Evolutionary conservation across 805 yeast genomes (phyloP), one percentile per base, ranked within the genome.

Genomic region (Candida broadrunensis): DNA sequence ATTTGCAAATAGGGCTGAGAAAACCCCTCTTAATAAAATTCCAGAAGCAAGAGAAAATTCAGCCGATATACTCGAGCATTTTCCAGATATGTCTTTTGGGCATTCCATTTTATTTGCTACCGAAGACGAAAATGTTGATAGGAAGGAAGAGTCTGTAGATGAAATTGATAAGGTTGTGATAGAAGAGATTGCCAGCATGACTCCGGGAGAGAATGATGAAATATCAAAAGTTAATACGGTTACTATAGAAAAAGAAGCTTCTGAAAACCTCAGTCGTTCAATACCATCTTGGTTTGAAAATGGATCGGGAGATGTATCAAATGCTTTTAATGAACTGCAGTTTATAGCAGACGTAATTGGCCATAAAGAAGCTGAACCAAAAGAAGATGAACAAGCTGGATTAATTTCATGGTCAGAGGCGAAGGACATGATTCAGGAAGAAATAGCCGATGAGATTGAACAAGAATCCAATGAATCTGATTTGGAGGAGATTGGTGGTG

Each of bases 351-450:
- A 41, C 14, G 36, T 32, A 20, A 41, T n/a, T 15, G 32, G 13
- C 14, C 29, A 42, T 7, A 11, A 14, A 2, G 18, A 21, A 7
- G 24, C 24, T 21, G 35, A 3, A n/a, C 34, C 23, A 32, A 40
- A 66, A 3, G 71, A 64, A 21, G 74, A 72, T 36, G 78, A 74
- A 42, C 61, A 62, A 33, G 73, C 70, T 1, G 83, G 82, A 0
- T 53, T 80, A 36, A 65, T 78, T 4, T 61, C 81, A 0, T 78
- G 78, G 75, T 56, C 58, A 32, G 81, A 76, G 42, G 75, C 77
- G 1, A 65, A 64, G 38, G 67, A 56, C 13, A 42, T 52, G 27
- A 38, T 60, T 5, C 56, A 49, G 13, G 36, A 39, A 11, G 48
- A 46, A n/a, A 45, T 27, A 15, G 11, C 39, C 33, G 37, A 46